Evolutionary conservation across 1,284 basidiomycete species (phyloP), one percentile per base, ranked within the genome.

Genomic region (Rhizoctonia solani): DNA sequence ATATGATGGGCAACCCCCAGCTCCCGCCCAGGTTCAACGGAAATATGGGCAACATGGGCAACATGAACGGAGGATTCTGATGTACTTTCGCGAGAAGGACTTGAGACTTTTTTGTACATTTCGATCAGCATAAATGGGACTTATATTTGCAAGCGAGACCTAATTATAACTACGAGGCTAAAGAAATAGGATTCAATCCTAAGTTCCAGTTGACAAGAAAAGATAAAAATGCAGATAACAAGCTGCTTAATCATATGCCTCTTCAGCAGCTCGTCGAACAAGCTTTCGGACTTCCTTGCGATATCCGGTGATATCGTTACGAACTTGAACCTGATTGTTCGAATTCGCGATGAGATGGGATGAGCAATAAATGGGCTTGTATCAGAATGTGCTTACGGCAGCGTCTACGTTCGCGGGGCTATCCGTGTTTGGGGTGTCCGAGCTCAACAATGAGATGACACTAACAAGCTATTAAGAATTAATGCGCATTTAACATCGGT

Each of bases 341-440:
- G 4, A 4, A 34, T 34, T 34, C 32, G 32, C 4, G 32, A 34
- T 34, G 32, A 34, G 32, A 34, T 11, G 32, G 32, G 4, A n/a
- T 30, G 50, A 50, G 34, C 14, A 14, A 30, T 53, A 39, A 6
- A 59, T 30, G 4, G 19, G 19, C 21, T 13, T 4, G 47, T 27
- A 37, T 37, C 14, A 6, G 32, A 39, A 19, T 47, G 32, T 21
- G 70, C 76, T 68, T 39, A 76, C 77, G 19, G 95, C 95, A 0
- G 97, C 96, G 74, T 99, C 95, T 25, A 99, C 91, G 75, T 99
- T 99, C 1, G 96, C 96, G 1, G 96, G 96, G 71, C 95, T 98
- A 77, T 96, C 95, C 69, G 89, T 83, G 79, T 96, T 95, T 32
- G 96, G 97, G 39, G 84, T 87, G 75, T 98, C 93, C 54, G 93